phyloP scores from a whole-genome alignment of 441 rosid genomes.

The Gossypium gossypioides region DNA sequence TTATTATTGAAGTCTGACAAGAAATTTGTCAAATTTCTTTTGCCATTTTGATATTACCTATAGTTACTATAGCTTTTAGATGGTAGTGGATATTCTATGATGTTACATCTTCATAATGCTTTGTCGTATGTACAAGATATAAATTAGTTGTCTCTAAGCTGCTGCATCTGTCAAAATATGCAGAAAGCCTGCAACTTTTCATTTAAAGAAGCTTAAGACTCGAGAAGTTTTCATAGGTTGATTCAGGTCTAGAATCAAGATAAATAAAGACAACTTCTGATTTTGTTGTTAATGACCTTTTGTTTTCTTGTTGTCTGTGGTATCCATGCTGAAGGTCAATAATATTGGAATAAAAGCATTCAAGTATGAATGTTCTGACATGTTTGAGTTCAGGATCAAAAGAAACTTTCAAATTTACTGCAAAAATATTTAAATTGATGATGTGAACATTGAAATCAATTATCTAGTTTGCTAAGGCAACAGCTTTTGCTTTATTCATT shows the following conservation, averaged over 20 bases:
- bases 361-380: background rate
- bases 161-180: background rate
- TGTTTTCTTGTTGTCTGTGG: background rate
- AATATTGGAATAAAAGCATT: slow-evolving; percentile 5
- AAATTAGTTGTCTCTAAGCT: background rate
- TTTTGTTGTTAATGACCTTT: background rate
- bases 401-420: background rate
- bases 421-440: slow-evolving; percentile 5
- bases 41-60: background rate
- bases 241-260: background rate
- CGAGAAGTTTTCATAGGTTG: background rate
- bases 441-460: background rate
- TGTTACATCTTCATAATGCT: background rate
- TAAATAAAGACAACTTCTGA: background rate
- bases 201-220: background rate
- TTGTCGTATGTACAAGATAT: background rate
- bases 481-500: background rate
- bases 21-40: slow-evolving; percentile 1
- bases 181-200: slow-evolving; percentile 2
- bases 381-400: background rate
- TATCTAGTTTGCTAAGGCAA: background rate
- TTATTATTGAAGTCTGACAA: background rate
- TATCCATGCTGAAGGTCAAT: slow-evolving; percentile 3
- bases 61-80: background rate
- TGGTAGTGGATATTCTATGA: background rate